phyloP scores from a whole-genome alignment of 164 flowering plant genomes.

The Annona cherimola region DNA sequence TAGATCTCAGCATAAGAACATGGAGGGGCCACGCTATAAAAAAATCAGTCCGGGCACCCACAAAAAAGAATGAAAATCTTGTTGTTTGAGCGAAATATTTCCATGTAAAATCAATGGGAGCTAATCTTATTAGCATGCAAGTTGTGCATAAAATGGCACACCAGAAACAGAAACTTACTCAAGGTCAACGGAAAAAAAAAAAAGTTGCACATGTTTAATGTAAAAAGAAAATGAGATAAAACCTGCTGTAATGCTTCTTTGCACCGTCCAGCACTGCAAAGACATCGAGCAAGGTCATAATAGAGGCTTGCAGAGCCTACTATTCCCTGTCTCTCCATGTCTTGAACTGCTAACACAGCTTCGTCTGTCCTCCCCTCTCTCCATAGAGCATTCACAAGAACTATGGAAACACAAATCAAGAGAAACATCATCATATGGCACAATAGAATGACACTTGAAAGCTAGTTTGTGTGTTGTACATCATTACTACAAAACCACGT shows the following conservation, averaged over 20 bases:
- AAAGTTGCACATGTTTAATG: background rate
- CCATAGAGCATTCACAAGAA: conserved; percentile 81
- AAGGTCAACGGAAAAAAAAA: background rate
- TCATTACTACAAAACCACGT: background rate
- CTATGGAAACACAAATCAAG: conserved; percentile 33
- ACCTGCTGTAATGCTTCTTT: conserved; percentile 77
- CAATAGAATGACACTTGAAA: background rate
- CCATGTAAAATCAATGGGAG: background rate
- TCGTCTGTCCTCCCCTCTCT: conserved; percentile 79
- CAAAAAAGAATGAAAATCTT: background rate
- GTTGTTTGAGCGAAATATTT: too few species aligned
- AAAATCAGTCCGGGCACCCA: background rate
- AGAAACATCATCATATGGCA: background rate
- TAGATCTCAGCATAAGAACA: background rate
- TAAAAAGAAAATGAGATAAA: background rate
- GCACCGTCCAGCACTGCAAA: conserved; percentile 86
- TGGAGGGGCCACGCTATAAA: background rate
- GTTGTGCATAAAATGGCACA: background rate
- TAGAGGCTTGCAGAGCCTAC: conserved; percentile 90
- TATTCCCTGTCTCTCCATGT: conserved; percentile 88
- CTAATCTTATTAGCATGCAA: background rate
- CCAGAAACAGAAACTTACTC: background rate
- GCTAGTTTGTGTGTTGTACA: background rate
- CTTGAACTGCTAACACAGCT: conserved; percentile 61
- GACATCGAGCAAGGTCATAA: conserved; percentile 96